A percentile compares a stretch with the other conserved stretches of the same genome.
Conservation (phyloP, 163 green algal genomes). For the Trebouxiophyceae sp. region DNA sequence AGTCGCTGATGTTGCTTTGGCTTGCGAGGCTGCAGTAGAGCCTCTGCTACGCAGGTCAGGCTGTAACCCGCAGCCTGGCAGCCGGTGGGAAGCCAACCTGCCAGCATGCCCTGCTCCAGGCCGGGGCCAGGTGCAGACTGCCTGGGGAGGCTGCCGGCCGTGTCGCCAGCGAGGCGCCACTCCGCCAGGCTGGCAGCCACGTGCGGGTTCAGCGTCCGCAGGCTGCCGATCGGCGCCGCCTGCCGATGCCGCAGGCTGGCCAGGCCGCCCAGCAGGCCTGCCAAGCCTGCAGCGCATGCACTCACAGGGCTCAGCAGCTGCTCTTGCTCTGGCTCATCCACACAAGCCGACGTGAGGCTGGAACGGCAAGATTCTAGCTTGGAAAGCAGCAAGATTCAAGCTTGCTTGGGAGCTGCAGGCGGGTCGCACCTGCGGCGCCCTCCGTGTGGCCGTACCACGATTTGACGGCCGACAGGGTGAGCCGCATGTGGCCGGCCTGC, state of each 20-base stretch:
- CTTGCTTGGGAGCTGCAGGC: too few species aligned
- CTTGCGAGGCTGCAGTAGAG: too few species aligned
- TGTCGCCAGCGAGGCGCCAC: not conserved
- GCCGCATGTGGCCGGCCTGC: too few species aligned
- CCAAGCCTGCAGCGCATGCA: not conserved
- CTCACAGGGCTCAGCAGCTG: not conserved
- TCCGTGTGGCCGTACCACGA: constrained; percentile 22
- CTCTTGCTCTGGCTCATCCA: not conserved
- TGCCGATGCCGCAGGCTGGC: not conserved
- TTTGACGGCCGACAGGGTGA: constrained; percentile 20
- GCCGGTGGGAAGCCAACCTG: too few species aligned
- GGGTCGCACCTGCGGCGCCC: constrained; percentile 5
- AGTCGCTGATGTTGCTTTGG: too few species aligned
- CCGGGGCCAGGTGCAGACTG: too few species aligned
- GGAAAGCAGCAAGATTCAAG: not conserved
- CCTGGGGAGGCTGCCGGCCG: not conserved
- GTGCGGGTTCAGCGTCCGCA: constrained; percentile 46
- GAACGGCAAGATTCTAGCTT: too few species aligned
- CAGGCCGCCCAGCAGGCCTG: not conserved
- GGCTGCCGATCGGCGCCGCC: constrained; percentile 28
- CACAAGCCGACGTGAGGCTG: too few species aligned
- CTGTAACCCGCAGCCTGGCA: too few species aligned
- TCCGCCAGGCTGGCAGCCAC: constrained; percentile 19
- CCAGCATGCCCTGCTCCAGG: too few species aligned
- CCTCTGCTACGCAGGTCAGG: too few species aligned